Evolutionary conservation across 139 green algal genomes (phyloP).

Genomic region (Picochlorum sp.): DNA sequence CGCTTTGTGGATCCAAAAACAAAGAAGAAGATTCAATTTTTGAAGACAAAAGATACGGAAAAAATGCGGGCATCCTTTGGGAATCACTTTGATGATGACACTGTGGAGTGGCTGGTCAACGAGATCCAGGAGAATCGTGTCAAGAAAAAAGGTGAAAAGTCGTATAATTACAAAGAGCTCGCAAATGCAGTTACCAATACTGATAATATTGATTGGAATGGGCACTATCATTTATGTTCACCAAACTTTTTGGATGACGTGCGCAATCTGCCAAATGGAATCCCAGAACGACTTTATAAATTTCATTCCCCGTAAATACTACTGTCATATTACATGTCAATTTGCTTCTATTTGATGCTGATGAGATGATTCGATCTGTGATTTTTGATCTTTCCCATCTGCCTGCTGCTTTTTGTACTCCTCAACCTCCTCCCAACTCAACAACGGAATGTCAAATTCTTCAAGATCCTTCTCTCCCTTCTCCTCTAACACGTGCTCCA

Average conservation of each 20-base stretch:
- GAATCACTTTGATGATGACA: slow-evolving; percentile 39
- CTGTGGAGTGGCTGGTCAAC: slow-evolving; percentile 44
- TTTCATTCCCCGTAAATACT: background rate
- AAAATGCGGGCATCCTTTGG: slow-evolving; percentile 24
- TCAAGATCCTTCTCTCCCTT: slow-evolving; percentile 20
- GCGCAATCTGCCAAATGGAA: too few relatives aligned
- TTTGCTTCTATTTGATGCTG: background rate
- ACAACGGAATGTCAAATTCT: slow-evolving; percentile 18
- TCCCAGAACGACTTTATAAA: too few relatives aligned
- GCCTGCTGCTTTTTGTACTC: slow-evolving; percentile 11
- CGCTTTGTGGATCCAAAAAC: slow-evolving; percentile 60
- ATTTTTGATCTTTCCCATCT: background rate
- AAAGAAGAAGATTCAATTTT: slow-evolving; percentile 45
- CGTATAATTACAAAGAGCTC: background rate
- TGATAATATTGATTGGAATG: too few relatives aligned
- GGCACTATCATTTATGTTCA: background rate
- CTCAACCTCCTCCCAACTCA: slow-evolving; percentile 54
- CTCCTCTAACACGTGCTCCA: slow-evolving; percentile 30
- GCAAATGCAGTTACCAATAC: background rate
- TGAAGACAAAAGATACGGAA: slow-evolving; percentile 34
- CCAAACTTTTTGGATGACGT: background rate
- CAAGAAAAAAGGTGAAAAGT: background rate
- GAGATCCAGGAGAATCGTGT: slow-evolving; percentile 11
- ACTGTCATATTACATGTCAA: background rate
- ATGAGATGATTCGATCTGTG: background rate